Percentiles rank a stretch among this genome's conserved stretches.
Conservation (phyloP, 2,329 filamentous ascomycete genomes). For the Karstenula rhodostoma region DNA sequence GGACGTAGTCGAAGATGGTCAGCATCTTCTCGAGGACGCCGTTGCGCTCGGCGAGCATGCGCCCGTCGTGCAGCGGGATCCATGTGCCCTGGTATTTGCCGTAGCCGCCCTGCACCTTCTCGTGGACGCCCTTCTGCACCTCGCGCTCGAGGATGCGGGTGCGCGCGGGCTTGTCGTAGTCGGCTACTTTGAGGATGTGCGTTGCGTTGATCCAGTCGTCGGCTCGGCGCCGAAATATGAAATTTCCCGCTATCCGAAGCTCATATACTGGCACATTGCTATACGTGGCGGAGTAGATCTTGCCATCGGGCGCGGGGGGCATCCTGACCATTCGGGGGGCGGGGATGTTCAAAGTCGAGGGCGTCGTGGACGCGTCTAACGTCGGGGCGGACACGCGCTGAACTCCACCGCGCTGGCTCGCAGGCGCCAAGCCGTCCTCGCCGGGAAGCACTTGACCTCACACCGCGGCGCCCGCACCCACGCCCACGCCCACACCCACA, state of each 20-base stretch:
- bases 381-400: neutral
- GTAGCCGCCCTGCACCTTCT: constrained; percentile 98
- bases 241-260: constrained; percentile 83
- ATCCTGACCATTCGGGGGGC: constrained; percentile 33
- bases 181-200: constrained; percentile 95
- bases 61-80: constrained; percentile 87
- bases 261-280: constrained; percentile 87
- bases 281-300: constrained; percentile 71
- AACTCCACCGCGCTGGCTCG: constrained; percentile 4
- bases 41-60: constrained; percentile 84
- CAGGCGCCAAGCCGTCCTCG: no score
- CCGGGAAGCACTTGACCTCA: constrained; percentile 6
- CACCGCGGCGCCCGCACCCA: constrained; percentile 13
- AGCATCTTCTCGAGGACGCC: constrained; percentile 82
- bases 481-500: constrained; percentile 17
- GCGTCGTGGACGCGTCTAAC: constrained; percentile 8
- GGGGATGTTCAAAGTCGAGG: neutral
- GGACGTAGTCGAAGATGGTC: constrained; percentile 87
- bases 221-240: constrained; percentile 93
- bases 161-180: constrained; percentile 94
- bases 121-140: constrained; percentile 94
- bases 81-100: constrained; percentile 99
- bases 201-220: constrained; percentile 99
- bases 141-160: constrained; percentile 96
- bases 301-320: constrained; percentile 50